These are phyloP conservation scores for Tuber microsphaerosporum DNA, from an alignment of 495 filamentous ascomycete genomes.

Conservation along the genomic window DNA sequence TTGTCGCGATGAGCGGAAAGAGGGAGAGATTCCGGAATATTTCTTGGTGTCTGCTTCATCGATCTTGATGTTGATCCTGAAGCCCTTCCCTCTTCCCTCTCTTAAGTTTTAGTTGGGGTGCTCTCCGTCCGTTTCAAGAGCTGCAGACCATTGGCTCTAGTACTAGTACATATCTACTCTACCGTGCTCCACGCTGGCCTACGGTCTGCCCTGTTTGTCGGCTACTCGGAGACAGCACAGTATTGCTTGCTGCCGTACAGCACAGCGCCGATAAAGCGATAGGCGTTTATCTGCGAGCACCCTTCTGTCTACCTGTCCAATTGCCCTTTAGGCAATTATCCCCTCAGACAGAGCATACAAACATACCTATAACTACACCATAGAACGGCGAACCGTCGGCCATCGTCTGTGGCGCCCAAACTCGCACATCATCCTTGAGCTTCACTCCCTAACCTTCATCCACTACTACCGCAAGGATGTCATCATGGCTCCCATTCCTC, in stretches of 20 bases:
- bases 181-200: background rate
- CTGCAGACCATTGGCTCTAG: background rate
- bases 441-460: constrained; percentile 6
- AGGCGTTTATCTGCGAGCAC: background rate
- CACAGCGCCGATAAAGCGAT: background rate
- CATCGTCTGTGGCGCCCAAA: background rate
- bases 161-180: background rate
- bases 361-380: background rate
- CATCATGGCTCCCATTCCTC: constrained; percentile 34
- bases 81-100: background rate
- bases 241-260: too few species aligned
- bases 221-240: background rate
- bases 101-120: background rate
- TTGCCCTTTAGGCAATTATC: background rate
- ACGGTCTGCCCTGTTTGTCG: background rate
- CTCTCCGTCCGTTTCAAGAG: background rate
- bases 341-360: background rate
- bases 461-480: background rate
- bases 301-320: background rate
- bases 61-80: background rate
- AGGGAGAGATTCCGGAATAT: background rate
- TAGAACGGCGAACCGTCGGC: background rate
- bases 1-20: background rate
- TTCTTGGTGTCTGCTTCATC: background rate
- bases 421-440: background rate